Conservation (phyloP, 1,284 basidiomycete genomes). For the Ceratobasidium sp. region DNA sequence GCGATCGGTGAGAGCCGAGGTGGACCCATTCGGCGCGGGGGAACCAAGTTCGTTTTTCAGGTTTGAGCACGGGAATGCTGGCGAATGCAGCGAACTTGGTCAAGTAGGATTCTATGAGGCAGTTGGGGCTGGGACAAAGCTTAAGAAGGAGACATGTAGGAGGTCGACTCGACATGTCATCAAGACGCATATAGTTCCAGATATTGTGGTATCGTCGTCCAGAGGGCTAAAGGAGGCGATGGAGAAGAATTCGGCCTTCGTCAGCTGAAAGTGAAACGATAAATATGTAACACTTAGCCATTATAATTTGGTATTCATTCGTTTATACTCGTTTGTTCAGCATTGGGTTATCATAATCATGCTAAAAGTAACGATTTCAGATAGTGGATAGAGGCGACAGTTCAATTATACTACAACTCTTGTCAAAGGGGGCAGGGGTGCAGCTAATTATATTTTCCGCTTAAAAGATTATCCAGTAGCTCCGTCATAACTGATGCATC, state of each 20-base stretch:
- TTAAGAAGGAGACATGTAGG: not conserved
- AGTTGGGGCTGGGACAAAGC: not conserved
- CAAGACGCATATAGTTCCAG: not conserved
- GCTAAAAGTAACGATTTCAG: no score
- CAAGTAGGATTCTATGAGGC: constrained; percentile 8
- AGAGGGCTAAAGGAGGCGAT: not conserved
- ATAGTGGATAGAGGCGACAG: no score
- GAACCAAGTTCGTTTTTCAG: constrained; percentile 36
- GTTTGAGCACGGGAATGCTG: not conserved
- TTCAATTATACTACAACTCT: no score
- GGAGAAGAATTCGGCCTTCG: not conserved
- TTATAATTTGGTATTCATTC: constrained; percentile 7
- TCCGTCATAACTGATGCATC: not conserved
- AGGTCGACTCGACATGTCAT: not conserved
- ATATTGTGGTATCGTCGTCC: constrained; percentile 29
- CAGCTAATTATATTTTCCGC: not conserved
- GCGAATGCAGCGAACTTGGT: no score
- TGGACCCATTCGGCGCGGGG: constrained; percentile 33
- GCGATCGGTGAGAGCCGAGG: constrained; percentile 1
- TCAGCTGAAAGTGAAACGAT: no score
- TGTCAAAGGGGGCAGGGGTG: no score
- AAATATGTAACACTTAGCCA: not conserved
- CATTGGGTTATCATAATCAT: no score
- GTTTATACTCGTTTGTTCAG: not conserved
- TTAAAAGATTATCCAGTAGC: constrained; percentile 15